Evolutionary conservation across 2,329 filamentous ascomycete genomes (phyloP).

Genomic region (Coccinonectria pachysandricola): DNA sequence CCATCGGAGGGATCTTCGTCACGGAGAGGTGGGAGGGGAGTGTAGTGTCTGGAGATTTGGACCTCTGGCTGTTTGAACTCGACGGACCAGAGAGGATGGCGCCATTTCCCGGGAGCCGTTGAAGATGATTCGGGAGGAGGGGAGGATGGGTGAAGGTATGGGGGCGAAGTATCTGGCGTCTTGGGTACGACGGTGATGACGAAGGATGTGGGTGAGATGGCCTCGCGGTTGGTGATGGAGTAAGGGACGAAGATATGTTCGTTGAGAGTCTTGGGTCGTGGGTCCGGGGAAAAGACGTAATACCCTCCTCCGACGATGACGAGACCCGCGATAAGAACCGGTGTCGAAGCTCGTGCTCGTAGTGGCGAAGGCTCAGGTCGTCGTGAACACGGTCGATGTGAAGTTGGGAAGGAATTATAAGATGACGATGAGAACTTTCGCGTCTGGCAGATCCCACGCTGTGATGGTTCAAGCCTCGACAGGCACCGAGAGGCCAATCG

Average conservation of each 20-base stretch:
- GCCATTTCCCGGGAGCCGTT: slow-evolving; percentile 20
- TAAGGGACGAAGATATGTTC: slow-evolving; percentile 53
- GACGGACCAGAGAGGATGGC: slow-evolving; percentile 67
- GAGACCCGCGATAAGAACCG: slow-evolving; percentile 12
- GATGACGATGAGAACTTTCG: too few species aligned
- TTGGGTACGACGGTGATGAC: slow-evolving; percentile 53
- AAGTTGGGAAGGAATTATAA: slow-evolving; percentile 1
- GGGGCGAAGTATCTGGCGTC: slow-evolving; percentile 17
- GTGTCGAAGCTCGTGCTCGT: slow-evolving; percentile 14
- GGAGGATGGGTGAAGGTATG: slow-evolving; percentile 11
- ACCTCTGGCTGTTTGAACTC: slow-evolving; percentile 91
- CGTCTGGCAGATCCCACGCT: too few species aligned
- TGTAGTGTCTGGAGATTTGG: slow-evolving; percentile 87
- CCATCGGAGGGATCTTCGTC: slow-evolving; percentile 24
- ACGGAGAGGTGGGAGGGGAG: slow-evolving; percentile 57
- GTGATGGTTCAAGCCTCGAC: too few species aligned
- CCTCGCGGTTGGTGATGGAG: slow-evolving; percentile 48
- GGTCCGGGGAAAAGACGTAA: slow-evolving; percentile 16
- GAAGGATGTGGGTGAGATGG: slow-evolving; percentile 56
- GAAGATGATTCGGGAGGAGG: too few species aligned
- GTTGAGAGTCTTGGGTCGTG: slow-evolving; percentile 36
- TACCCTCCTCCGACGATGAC: slow-evolving; percentile 16
- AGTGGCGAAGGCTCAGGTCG: slow-evolving; percentile 32
- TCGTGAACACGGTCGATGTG: slow-evolving; percentile 4
- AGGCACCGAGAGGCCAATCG: too few species aligned